phyloP scores from a whole-genome alignment of 2,329 filamentous ascomycete species.

The Zelopaecilomyces penicillatus region DNA sequence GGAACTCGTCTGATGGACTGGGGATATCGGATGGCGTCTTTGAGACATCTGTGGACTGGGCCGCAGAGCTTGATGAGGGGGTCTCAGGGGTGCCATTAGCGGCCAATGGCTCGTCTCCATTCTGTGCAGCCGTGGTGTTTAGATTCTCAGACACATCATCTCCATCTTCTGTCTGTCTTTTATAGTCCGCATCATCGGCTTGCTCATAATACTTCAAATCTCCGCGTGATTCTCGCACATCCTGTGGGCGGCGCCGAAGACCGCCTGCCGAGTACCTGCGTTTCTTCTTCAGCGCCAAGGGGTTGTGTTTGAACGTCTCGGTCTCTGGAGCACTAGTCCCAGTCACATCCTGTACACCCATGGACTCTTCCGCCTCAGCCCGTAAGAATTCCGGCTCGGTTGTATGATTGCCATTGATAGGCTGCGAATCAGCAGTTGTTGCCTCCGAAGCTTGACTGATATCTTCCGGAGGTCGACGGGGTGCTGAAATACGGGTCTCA shows the following conservation, averaged over 20 bases:
- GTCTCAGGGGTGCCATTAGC: slow-evolving; percentile 2
- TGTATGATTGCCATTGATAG: slow-evolving; percentile 22
- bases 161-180: slow-evolving; percentile 43
- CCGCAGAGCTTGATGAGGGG: slow-evolving; percentile 4
- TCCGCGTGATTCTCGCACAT: slow-evolving; percentile 63
- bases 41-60: slow-evolving; percentile 27
- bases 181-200: slow-evolving; percentile 75
- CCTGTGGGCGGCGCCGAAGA: slow-evolving; percentile 62
- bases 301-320: slow-evolving; percentile 41
- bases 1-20: slow-evolving; percentile 27
- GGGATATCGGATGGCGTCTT: slow-evolving; percentile 26
- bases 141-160: not conserved
- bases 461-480: slow-evolving; percentile 1
- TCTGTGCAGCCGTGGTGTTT: not conserved
- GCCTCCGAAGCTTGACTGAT: not conserved
- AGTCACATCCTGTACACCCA: slow-evolving; percentile 45
- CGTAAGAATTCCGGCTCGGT: slow-evolving; percentile 17
- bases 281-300: slow-evolving; percentile 38
- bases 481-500: slow-evolving; percentile 1
- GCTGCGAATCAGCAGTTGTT: not conserved
- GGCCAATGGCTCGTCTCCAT: not conserved
- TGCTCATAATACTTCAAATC: slow-evolving; percentile 86
- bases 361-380: slow-evolving; percentile 26
- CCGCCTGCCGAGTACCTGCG: slow-evolving; percentile 84
- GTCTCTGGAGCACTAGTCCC: slow-evolving; percentile 59